phyloP scores from a whole-genome alignment of 2,329 filamentous ascomycete species.

The Aspergillus sp. region DNA sequence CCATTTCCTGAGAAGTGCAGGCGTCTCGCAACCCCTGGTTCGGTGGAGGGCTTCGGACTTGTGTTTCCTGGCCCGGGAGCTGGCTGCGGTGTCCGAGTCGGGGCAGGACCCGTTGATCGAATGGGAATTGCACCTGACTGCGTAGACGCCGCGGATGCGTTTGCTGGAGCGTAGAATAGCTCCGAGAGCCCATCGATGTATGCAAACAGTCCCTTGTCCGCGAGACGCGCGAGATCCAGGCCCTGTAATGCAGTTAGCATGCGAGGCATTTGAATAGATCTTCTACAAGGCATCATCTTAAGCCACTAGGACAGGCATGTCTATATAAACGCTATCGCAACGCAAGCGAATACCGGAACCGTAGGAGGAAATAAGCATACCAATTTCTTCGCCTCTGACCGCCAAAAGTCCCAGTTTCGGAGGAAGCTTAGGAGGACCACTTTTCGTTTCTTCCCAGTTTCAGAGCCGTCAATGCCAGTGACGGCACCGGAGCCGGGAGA shows the following conservation, averaged over 20 bases:
- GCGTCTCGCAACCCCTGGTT: slow-evolving; percentile 15
- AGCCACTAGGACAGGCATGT: too few species aligned
- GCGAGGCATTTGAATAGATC: neutral
- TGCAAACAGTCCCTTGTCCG: slow-evolving; percentile 50
- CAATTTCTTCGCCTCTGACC: slow-evolving; percentile 56
- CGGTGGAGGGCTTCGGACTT: slow-evolving; percentile 8
- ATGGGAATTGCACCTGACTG: slow-evolving; percentile 14
- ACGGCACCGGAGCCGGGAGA: slow-evolving; percentile 8
- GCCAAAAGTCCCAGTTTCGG: slow-evolving; percentile 71
- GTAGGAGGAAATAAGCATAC: slow-evolving; percentile 35
- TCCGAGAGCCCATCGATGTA: slow-evolving; percentile 67
- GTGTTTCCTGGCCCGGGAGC: slow-evolving; percentile 4
- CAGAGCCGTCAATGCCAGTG: slow-evolving; percentile 14
- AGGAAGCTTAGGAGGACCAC: slow-evolving; percentile 78
- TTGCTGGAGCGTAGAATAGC: slow-evolving; percentile 37
- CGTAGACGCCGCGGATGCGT: slow-evolving; percentile 6
- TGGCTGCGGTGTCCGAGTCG: slow-evolving; percentile 12
- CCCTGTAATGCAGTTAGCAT: slow-evolving; percentile 40
- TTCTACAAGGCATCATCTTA: too few species aligned
- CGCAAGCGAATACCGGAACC: too few species aligned
- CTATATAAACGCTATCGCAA: too few species aligned
- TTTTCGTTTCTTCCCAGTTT: slow-evolving; percentile 31
- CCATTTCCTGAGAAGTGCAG: slow-evolving; percentile 23
- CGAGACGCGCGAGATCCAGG: slow-evolving; percentile 57
- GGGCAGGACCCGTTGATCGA: slow-evolving; percentile 17